Evolutionary conservation across 208 protist species (phyloP), one percentile per base, ranked within the genome.

Genomic region (Leishmania guyanensis): DNA sequence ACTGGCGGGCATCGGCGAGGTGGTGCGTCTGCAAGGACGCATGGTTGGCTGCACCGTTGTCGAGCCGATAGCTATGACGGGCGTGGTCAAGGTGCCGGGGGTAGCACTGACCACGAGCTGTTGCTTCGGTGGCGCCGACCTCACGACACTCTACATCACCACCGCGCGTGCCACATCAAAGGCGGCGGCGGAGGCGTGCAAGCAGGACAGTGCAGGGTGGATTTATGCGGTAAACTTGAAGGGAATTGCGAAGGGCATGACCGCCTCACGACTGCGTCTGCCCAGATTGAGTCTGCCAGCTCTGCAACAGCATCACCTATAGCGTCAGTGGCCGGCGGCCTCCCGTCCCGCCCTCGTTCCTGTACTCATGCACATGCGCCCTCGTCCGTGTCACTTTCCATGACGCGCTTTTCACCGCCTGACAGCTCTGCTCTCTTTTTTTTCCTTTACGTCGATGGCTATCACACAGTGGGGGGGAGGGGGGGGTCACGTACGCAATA

Each of bases 91-190:
- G 9, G 20, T 87, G 68, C 80, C 79, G 5, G 68, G 60, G 26
- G 78, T 79, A 29, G 36, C 66, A 22, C 54, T 84, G 75, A 66
- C 56, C 62, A 88, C 85, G 22, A 81, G 81, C 58, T 88, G 85
- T 75, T 88, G 81, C 78, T 85, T 88, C 69, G 85, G 85, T 33
- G 81, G 75, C 14, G 70, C 51, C 1, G 81, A 83, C 53, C 77
- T 84, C 33, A 75, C 72, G 17, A 88, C 81, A 33, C 75, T 88
- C 29, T 88, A 83, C 68, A 88, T 88, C 36, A 81, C 85, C 33
- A 83, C 85, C 6, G 81, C 84, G 29, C 78, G 83, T 56, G 72
- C 78, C 56, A 85, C 82, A 3, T 79, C 78, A n/a, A 50, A 53
- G 51, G 82, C 74, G 64, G 71, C 82, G 46, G 82, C 33, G 36